These are phyloP conservation scores for Phlyctochytrium planicorne DNA, from an alignment of 192 early-diverging fungal genomes.

Conservation along the genomic window DNA sequence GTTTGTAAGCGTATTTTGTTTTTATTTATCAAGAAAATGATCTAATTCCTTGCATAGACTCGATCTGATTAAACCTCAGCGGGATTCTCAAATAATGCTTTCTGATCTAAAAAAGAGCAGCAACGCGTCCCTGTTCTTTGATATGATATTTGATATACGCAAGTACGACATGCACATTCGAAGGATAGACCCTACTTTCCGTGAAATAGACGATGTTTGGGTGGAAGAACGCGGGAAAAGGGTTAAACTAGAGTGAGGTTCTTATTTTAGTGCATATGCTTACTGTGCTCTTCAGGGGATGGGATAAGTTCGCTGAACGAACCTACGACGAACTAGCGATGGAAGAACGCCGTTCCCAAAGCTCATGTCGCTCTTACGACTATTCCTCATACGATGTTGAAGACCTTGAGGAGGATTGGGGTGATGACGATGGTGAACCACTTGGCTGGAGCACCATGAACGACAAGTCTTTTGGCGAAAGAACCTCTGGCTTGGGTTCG, in stretches of 20 bases:
- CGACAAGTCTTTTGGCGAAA: background rate
- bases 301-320: slow-evolving; percentile 63
- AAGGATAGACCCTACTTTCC: slow-evolving; percentile 53
- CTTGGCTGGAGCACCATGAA: background rate
- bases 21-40: slow-evolving; percentile 1
- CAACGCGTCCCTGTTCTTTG: slow-evolving; percentile 50
- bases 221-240: slow-evolving; percentile 29
- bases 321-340: slow-evolving; percentile 52
- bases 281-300: slow-evolving; percentile 40
- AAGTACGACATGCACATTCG: slow-evolving; percentile 55
- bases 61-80: slow-evolving; percentile 51
- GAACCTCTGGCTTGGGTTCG: too few species aligned
- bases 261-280: background rate
- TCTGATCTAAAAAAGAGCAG: slow-evolving; percentile 44
- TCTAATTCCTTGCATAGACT: slow-evolving; percentile 27
- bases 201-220: slow-evolving; percentile 55
- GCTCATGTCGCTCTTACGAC: slow-evolving; percentile 5
- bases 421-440: background rate
- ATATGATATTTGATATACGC: slow-evolving; percentile 61
- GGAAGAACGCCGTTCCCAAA: slow-evolving; percentile 36
- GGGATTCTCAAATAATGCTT: slow-evolving; percentile 36
- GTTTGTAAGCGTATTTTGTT: slow-evolving; percentile 36
- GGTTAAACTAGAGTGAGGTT: slow-evolving; percentile 45
- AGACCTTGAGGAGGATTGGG: background rate
- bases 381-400: background rate